Conservation (phyloP, 2,329 filamentous ascomycete species). For the Trichoderma citrinoviride region DNA sequence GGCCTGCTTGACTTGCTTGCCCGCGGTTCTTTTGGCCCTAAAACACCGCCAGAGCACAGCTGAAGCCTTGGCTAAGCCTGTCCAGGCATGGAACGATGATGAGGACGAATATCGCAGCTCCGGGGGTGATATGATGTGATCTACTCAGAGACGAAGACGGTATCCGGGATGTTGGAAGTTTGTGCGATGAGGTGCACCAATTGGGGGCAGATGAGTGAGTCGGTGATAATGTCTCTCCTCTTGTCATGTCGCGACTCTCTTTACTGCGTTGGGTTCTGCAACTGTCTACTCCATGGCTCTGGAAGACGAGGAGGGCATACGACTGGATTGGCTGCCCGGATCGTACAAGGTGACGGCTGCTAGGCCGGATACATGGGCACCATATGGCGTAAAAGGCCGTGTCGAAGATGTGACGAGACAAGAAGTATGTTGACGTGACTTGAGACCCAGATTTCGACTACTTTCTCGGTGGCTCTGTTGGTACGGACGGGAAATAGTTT, state of each 20-base stretch:
- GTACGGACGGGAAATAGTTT: constrained; percentile 80
- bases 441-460: constrained; percentile 7
- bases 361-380: not conserved
- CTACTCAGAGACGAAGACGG: not conserved
- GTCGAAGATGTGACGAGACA: no score
- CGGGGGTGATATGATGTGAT: not conserved
- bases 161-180: not conserved
- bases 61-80: not conserved
- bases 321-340: no score
- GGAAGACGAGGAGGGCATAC: no score
- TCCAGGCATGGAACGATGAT: not conserved
- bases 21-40: not conserved
- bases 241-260: not conserved
- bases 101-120: not conserved
- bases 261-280: not conserved
- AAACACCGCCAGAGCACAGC: not conserved
- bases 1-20: constrained; percentile 7
- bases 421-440: not conserved
- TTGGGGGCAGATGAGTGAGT: not conserved
- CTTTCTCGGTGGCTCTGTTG: constrained; percentile 54
- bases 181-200: not conserved
- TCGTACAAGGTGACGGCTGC: no score
- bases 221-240: not conserved
- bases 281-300: no score
- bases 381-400: not conserved